A percentile compares a stretch with the other conserved stretches of the same genome.
phyloP scores from a whole-genome alignment of 441 rosid genomes.

The Rhodomyrtus psidioides region DNA sequence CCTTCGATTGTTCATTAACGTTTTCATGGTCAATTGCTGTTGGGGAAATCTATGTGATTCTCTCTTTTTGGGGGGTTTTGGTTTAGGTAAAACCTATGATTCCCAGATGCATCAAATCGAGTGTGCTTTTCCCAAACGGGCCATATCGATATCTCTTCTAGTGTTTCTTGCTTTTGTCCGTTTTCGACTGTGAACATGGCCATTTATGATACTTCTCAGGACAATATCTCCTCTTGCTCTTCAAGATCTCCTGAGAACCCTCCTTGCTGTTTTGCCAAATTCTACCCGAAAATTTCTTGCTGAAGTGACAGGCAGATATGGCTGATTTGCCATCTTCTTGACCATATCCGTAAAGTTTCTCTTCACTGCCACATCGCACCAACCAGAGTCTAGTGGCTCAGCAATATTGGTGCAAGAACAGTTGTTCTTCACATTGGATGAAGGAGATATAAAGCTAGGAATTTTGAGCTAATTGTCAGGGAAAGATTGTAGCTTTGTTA shows the following conservation, averaged over 20 bases:
- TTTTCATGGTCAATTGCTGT: neutral
- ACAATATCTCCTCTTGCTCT: neutral
- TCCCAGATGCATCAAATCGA: neutral
- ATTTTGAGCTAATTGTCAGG: neutral
- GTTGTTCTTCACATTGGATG: constrained; percentile 12
- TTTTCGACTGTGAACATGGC: neutral
- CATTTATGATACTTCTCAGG: neutral
- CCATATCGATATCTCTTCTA: neutral
- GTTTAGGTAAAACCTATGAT: neutral
- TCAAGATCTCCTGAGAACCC: neutral
- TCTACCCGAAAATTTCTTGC: neutral
- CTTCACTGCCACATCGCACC: constrained; percentile 30
- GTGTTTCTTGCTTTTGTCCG: neutral
- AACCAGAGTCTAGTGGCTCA: constrained; percentile 19
- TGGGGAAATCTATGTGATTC: neutral
- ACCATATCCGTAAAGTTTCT: constrained; percentile 7
- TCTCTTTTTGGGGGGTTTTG: neutral
- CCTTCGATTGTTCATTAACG: neutral
- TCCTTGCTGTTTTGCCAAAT: neutral
- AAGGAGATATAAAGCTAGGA: neutral
- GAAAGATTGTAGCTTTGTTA: neutral
- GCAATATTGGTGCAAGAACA: constrained; percentile 30
- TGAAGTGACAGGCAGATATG: neutral
- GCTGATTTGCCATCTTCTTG: neutral
- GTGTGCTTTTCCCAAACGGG: neutral